phyloP scores from a whole-genome alignment of 345 rosid species.

The Dovyalis caffra region DNA sequence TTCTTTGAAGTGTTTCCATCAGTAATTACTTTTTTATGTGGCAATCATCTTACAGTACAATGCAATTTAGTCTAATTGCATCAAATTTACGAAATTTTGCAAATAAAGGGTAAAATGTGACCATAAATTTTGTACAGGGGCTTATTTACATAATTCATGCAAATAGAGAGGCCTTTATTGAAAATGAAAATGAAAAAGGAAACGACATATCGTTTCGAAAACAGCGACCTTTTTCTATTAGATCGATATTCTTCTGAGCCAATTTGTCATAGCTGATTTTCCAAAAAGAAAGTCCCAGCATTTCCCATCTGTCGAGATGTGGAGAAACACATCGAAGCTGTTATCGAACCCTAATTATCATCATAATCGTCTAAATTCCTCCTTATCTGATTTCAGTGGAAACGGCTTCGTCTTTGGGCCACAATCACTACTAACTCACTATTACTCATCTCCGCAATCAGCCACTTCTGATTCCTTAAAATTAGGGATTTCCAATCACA shows the following conservation, averaged over 20 bases:
- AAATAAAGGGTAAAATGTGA: not conserved
- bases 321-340: constrained; percentile 14
- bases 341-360: not conserved
- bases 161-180: too few species aligned
- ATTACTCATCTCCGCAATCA: constrained; percentile 20
- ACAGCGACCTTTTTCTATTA: too few species aligned
- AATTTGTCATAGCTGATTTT: not conserved
- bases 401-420: not conserved
- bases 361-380: not conserved
- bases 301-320: constrained; percentile 8
- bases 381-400: not conserved
- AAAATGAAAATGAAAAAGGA: too few species aligned
- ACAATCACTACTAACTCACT: constrained; percentile 9
- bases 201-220: not conserved
- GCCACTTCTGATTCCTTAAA: constrained; percentile 26
- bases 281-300: not conserved
- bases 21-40: too few species aligned
- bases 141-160: too few species aligned
- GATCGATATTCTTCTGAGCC: not conserved
- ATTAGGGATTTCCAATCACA: constrained; percentile 28
- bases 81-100: not conserved
- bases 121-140: not conserved
- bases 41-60: not conserved
- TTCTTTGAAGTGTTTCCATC: too few species aligned
- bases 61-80: not conserved